Evolutionary conservation across 768 basidiomycete species (phyloP).

Genomic region (Sporobolomyces pararoseus): DNA sequence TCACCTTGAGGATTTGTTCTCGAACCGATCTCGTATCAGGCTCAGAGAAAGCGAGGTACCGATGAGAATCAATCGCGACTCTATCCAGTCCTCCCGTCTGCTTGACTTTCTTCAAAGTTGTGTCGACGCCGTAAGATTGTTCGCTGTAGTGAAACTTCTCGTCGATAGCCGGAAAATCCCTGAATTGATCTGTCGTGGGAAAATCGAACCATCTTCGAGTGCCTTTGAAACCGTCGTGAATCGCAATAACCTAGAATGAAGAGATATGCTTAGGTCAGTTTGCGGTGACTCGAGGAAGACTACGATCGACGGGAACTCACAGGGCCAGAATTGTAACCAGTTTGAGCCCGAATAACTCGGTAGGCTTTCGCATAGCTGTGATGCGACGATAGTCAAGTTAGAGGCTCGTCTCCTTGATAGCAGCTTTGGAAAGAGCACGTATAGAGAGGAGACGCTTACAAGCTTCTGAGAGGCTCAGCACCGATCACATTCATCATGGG

Average conservation of each 20-base stretch:
- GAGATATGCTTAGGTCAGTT: too few relatives aligned
- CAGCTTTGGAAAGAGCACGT: too few relatives aligned
- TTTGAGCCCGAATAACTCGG: conserved; percentile 66
- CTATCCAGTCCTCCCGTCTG: conserved; percentile 65
- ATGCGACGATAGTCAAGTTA: too few relatives aligned
- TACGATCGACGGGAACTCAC: neutral
- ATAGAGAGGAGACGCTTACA: conserved; percentile 32
- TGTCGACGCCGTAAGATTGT: too few relatives aligned
- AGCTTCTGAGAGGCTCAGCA: conserved; percentile 47
- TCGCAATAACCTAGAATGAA: conserved; percentile 60
- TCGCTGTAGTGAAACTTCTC: too few relatives aligned
- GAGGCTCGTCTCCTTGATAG: too few relatives aligned
- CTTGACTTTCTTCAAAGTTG: neutral
- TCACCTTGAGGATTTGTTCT: conserved; percentile 34
- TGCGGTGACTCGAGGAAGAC: conserved; percentile 55
- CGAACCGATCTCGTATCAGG: conserved; percentile 29
- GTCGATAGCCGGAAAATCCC: conserved; percentile 1
- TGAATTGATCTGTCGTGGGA: conserved; percentile 12
- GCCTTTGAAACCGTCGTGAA: conserved; percentile 81
- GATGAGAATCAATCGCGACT: conserved; percentile 70
- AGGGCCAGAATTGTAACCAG: conserved; percentile 38
- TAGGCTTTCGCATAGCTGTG: conserved; percentile 72
- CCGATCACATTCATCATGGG: conserved; percentile 63
- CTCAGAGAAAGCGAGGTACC: conserved; percentile 43
- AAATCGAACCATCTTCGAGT: conserved; percentile 66